Percentiles rank a stretch among this genome's conserved stretches.
phyloP scores from a whole-genome alignment of 2,329 filamentous ascomycete genomes.

The Plectosphaerella sp. region DNA sequence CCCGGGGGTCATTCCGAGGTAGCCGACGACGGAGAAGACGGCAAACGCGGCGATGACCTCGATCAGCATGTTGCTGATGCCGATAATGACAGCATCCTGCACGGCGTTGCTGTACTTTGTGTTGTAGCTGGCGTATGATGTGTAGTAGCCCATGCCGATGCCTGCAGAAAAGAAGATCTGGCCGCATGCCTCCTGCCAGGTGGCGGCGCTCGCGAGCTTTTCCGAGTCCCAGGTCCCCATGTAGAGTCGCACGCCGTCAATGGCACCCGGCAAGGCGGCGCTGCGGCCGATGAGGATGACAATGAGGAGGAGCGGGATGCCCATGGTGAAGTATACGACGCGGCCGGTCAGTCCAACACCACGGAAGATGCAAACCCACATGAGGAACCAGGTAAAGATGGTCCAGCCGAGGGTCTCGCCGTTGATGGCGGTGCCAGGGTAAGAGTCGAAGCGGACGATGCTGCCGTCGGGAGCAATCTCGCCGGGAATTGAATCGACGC shows the following conservation, averaged over 20 bases:
- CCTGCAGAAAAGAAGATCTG: conserved; percentile 32
- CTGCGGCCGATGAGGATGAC: conserved; percentile 46
- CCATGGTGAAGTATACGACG: conserved; percentile 54
- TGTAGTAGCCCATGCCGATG: conserved; percentile 47
- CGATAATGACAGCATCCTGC: conserved; percentile 49
- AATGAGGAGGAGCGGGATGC: conserved; percentile 48
- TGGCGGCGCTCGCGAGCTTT: conserved; percentile 38
- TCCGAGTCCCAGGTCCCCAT: conserved; percentile 33
- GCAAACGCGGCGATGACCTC: conserved; percentile 39
- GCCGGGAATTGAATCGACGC: conserved; percentile 23
- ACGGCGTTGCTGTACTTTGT: conserved; percentile 47
- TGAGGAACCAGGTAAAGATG: conserved; percentile 50
- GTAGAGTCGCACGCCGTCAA: conserved; percentile 41
- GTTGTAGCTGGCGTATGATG: conserved; percentile 52
- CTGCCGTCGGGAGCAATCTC: conserved; percentile 23
- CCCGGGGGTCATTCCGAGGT: conserved; percentile 24
- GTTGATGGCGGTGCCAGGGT: conserved; percentile 36
- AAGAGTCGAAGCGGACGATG: conserved; percentile 35
- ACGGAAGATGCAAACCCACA: conserved; percentile 54
- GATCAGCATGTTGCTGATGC: conserved; percentile 46
- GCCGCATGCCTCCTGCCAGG: conserved; percentile 51
- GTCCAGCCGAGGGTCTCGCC: conserved; percentile 52
- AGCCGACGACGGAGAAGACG: conserved; percentile 48
- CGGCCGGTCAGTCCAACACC: conserved; percentile 50
- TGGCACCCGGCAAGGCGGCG: conserved; percentile 45